A percentile compares a stretch with the other conserved stretches of the same genome.
Evolutionary conservation across 2,329 filamentous ascomycete genomes (phyloP).

Genomic region (Aspergillus clavatus): DNA sequence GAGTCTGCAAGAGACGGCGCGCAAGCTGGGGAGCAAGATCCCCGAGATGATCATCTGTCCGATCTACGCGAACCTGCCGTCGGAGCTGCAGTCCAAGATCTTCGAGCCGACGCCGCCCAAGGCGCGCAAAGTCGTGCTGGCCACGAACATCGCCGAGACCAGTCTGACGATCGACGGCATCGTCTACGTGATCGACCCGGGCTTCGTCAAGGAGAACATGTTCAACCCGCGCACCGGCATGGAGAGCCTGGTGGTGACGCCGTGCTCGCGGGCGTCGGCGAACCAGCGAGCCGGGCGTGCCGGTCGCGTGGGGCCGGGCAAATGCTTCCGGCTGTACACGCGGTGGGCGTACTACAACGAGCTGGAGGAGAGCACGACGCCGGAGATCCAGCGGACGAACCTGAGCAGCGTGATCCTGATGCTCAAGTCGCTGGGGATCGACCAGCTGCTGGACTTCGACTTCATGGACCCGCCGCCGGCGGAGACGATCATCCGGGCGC

Average conservation of each 20-base stretch:
- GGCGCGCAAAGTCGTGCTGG: constrained; percentile 83
- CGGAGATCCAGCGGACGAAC: constrained; percentile 89
- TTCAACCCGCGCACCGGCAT: constrained; percentile 90
- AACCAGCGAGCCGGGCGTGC: constrained; percentile 91
- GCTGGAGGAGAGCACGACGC: constrained; percentile 84
- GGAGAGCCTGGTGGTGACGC: constrained; percentile 85
- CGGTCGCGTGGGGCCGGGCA: constrained; percentile 84
- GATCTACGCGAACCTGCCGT: constrained; percentile 89
- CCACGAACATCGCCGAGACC: constrained; percentile 96
- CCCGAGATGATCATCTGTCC: constrained; percentile 86
- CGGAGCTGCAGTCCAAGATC: constrained; percentile 85
- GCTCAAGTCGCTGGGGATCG: constrained; percentile 85
- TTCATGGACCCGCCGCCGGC: constrained; percentile 93
- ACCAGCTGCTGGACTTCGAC: constrained; percentile 88
- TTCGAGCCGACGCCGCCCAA: constrained; percentile 87
- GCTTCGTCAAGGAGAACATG: constrained; percentile 91
- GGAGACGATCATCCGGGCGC: constrained; percentile 78
- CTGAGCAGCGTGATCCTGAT: constrained; percentile 78
- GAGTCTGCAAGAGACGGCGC: constrained; percentile 76
- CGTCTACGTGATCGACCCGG: constrained; percentile 91
- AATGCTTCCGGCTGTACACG: constrained; percentile 90
- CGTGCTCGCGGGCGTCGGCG: constrained; percentile 84
- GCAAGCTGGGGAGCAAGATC: constrained; percentile 78
- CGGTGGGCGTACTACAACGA: constrained; percentile 94
- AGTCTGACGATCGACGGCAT: constrained; percentile 94